Evolutionary conservation across 768 basidiomycete species (phyloP).

Genomic region (Tricholoma saponaceum): DNA sequence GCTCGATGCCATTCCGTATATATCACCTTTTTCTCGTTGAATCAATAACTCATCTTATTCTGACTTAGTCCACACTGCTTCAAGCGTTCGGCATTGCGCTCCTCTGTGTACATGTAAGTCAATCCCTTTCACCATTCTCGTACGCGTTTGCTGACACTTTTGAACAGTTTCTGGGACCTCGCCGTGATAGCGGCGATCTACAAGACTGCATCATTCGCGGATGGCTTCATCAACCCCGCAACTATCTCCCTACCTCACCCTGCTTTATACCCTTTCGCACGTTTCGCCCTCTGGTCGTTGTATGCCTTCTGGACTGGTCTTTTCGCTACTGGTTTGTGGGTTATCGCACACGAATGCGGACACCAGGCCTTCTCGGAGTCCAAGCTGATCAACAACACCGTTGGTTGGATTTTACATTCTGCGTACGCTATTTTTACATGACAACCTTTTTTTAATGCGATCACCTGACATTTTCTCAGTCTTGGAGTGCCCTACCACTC

Average conservation of each 20-base stretch:
- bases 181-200: conserved; percentile 64
- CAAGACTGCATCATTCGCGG: conserved; percentile 62
- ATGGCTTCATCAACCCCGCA: conserved; percentile 56
- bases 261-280: conserved; percentile 54
- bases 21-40: conserved; percentile 14
- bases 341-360: conserved; percentile 91
- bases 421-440: conserved; percentile 44
- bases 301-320: conserved; percentile 84
- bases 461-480: conserved; percentile 35
- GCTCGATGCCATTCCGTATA: conserved; percentile 78
- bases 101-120: conserved; percentile 72
- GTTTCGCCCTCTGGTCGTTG: conserved; percentile 69
- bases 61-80: conserved; percentile 75
- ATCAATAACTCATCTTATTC: background rate
- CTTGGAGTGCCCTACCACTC: conserved; percentile 96
- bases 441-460: conserved; percentile 8
- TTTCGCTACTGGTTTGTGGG: conserved; percentile 91
- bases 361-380: conserved; percentile 96
- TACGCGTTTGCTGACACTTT: background rate
- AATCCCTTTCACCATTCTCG: background rate
- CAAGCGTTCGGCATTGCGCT: conserved; percentile 81
- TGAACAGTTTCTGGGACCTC: conserved; percentile 66
- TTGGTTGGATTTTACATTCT: conserved; percentile 92
- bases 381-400: conserved; percentile 85
- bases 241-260: conserved; percentile 55